Evolutionary conservation across 768 basidiomycete species (phyloP), one percentile per base, ranked within the genome.

Genomic region (Termitomyces sp.): DNA sequence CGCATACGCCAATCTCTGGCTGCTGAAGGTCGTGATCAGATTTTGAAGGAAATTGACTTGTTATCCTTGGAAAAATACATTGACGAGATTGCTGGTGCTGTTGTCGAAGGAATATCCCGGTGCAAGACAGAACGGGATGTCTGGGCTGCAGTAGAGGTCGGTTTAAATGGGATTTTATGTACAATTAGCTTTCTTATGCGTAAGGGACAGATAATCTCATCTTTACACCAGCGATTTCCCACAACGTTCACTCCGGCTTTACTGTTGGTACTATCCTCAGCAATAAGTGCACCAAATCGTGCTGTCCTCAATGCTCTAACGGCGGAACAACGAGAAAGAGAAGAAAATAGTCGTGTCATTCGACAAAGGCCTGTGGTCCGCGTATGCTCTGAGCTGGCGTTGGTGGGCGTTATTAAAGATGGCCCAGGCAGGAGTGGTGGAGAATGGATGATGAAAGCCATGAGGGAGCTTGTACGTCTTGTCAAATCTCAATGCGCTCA

Each of bases 121-220:
- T 96, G 95, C 72, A 97, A 94, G 76, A 91, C 90, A 0, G 96
- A 97, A 71, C 87, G 88, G 63, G 96, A 99, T 65, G 82, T 93
- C 20, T 90, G 90, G 87, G 87, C 87, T 58, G 93, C 94, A 30
- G 90, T 94, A 18, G 95, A 98, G 81, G 97, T 96, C 78, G 61
- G 66, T 65, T 44, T 47, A 53, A 3, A 41, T 13, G n/a, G 27
- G 7, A 24, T n/a, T 3, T 22, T 27, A 59, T 27, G 22, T 27
- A 60, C 45, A 46, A 54, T 34, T 53, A 57, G 55, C 16, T n/a
- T 36, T 57, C 37, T 51, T n/a, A 45, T 49, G 13, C 16, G 22
- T 22, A 8, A 34, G n/a, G 18, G 20, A 37, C 65, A 99, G 96
- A 78, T 97, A 61, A 89, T 97, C 63, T 94, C 90, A 48, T 80